Conservation (phyloP, 345 rosid species). For the Aurinia saxatilis region DNA sequence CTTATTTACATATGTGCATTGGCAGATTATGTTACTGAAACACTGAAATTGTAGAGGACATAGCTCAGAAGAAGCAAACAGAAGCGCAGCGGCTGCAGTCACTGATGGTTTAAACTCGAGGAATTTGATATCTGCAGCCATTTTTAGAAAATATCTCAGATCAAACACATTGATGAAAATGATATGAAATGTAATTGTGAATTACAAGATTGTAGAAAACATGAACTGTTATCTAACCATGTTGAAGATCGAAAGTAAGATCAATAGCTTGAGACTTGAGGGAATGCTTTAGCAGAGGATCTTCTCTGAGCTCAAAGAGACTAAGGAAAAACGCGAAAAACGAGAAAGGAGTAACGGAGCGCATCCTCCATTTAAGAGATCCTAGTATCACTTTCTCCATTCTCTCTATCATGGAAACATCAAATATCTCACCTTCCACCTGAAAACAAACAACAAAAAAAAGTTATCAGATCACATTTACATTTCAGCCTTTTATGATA, state of each 20-base stretch:
- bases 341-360: slow-evolving; percentile 82
- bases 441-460: neutral
- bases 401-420: slow-evolving; percentile 46
- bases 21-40: slow-evolving; percentile 37
- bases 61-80: slow-evolving; percentile 48
- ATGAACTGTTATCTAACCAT: no score
- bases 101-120: slow-evolving; percentile 73
- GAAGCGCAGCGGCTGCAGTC: slow-evolving; percentile 64
- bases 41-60: slow-evolving; percentile 43
- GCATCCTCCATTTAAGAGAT: slow-evolving; percentile 84
- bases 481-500: no score
- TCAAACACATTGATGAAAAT: neutral
- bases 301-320: slow-evolving; percentile 47
- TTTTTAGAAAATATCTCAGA: neutral
- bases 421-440: slow-evolving; percentile 45
- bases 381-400: slow-evolving; percentile 74
- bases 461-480: neutral
- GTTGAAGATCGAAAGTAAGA: slow-evolving; percentile 56
- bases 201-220: neutral
- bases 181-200: neutral
- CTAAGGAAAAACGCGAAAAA: slow-evolving; percentile 51
- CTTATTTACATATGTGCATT: slow-evolving; percentile 58
- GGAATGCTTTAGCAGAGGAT: slow-evolving; percentile 31
- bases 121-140: slow-evolving; percentile 39
- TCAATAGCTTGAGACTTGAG: slow-evolving; percentile 50